Conservation (phyloP, 2,329 filamentous ascomycete species). For the Penicillium psychrosexuale region DNA sequence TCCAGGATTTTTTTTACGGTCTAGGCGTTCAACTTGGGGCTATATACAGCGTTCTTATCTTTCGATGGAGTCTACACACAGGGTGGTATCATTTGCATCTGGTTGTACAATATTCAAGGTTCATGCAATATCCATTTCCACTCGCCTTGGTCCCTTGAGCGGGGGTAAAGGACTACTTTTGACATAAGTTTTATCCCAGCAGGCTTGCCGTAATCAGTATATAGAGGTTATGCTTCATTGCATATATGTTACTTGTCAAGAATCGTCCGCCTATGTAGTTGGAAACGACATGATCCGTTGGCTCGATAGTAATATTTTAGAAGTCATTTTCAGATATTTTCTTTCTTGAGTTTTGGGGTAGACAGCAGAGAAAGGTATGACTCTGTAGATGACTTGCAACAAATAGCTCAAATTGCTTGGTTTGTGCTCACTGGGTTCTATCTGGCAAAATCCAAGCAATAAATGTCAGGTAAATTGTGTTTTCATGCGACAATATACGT, state of each 20-base stretch:
- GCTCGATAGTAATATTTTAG: too few relatives aligned
- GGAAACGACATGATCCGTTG: too few relatives aligned
- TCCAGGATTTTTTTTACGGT: not conserved
- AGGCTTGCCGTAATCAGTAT: not conserved
- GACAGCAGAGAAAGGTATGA: too few relatives aligned
- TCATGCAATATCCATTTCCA: not conserved
- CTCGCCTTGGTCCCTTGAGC: not conserved
- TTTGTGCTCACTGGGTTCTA: too few relatives aligned
- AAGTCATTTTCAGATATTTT: too few relatives aligned
- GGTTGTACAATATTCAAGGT: not conserved
- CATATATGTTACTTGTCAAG: not conserved
- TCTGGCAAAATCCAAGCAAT: not conserved
- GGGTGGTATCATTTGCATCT: constrained; percentile 1
- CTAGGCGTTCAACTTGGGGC: not conserved
- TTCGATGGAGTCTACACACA: not conserved
- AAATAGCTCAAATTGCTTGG: too few relatives aligned
- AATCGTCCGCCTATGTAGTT: too few relatives aligned
- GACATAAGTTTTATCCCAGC: not conserved
- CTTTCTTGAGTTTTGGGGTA: too few relatives aligned
- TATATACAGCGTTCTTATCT: not conserved
- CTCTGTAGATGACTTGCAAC: too few relatives aligned
- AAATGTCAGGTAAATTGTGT: not conserved
- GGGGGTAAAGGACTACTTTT: not conserved
- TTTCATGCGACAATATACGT: not conserved
- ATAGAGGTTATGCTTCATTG: not conserved